Conservation (phyloP, 345 rosid genomes). For the Anastatica hierochuntica region DNA sequence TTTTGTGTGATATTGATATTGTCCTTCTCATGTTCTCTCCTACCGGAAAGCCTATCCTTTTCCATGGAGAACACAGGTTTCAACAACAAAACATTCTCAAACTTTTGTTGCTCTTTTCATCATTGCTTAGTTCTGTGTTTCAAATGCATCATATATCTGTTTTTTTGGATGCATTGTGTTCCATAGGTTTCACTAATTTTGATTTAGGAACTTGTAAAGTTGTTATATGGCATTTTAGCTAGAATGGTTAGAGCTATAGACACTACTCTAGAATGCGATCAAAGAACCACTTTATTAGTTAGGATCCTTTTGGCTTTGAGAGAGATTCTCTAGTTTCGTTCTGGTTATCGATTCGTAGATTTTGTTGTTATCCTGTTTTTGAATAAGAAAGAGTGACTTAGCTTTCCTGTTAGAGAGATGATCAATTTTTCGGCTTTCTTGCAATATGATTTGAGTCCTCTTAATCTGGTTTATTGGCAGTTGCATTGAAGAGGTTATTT, state of each 20-base stretch:
- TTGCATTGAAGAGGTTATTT: slow-evolving; percentile 65
- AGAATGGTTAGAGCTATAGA: neutral
- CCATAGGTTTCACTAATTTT: neutral
- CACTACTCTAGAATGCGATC: neutral
- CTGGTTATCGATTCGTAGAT: neutral
- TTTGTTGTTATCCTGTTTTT: neutral
- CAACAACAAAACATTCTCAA: too few relatives aligned
- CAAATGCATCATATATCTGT: neutral
- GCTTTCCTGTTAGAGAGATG: neutral
- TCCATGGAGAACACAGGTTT: slow-evolving; percentile 64
- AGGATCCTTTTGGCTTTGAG: neutral
- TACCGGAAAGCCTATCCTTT: slow-evolving; percentile 56
- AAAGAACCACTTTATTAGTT: neutral
- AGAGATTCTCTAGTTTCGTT: neutral
- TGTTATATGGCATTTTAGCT: neutral
- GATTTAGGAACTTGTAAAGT: neutral
- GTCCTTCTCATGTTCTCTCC: slow-evolving; percentile 91
- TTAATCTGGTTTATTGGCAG: slow-evolving; percentile 27
- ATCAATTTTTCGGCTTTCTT: neutral
- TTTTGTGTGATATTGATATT: slow-evolving; percentile 73
- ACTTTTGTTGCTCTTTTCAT: too few relatives aligned
- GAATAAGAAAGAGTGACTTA: neutral
- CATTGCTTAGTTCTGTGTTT: too few relatives aligned
- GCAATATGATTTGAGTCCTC: too few relatives aligned
- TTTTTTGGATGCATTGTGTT: neutral